phyloP scores from a whole-genome alignment of 352 stramenopile species.

The Phytophthora foliorum region DNA sequence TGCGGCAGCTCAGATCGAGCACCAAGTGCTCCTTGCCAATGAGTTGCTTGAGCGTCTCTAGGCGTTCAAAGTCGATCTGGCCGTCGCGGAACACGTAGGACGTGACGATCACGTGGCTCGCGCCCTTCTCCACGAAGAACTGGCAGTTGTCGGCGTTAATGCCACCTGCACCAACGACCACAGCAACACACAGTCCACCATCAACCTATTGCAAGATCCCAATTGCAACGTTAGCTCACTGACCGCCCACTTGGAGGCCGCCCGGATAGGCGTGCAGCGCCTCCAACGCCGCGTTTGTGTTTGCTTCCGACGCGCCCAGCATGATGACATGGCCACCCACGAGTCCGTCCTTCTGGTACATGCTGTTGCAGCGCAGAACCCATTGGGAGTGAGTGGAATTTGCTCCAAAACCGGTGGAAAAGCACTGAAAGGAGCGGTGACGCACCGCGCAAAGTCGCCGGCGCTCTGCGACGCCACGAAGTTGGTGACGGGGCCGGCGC shows the following conservation, averaged over 20 bases:
- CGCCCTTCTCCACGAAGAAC: conserved; percentile 95
- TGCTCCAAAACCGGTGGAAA: conserved; percentile 2
- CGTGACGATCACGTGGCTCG: conserved; percentile 99
- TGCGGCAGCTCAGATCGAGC: conserved; percentile 97
- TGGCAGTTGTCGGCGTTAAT: conserved; percentile 95
- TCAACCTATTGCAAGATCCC: background rate
- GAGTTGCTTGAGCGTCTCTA: conserved; percentile 72
- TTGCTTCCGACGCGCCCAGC: conserved; percentile 93
- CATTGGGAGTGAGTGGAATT: conserved; percentile 16
- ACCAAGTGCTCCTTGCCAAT: conserved; percentile 90
- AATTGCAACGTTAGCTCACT: conserved; percentile 6
- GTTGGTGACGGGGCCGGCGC: conserved; percentile 87
- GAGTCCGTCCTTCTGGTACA: conserved; percentile 94
- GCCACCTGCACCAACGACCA: conserved; percentile 49
- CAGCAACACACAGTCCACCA: conserved; percentile 6
- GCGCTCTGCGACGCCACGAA: conserved; percentile 89
- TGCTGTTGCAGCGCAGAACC: conserved; percentile 40
- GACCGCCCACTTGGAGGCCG: conserved; percentile 96
- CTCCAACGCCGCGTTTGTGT: conserved; percentile 90
- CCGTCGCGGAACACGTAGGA: conserved; percentile 97
- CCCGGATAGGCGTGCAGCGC: conserved; percentile 92
- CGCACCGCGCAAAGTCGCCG: conserved; percentile 78
- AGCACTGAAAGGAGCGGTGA: background rate
- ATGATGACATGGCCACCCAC: conserved; percentile 98
- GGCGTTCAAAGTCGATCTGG: conserved; percentile 87